These are phyloP conservation scores for Craspedostauros australis DNA, from an alignment of 108 stramenopile genomes.

Conservation along the genomic window DNA sequence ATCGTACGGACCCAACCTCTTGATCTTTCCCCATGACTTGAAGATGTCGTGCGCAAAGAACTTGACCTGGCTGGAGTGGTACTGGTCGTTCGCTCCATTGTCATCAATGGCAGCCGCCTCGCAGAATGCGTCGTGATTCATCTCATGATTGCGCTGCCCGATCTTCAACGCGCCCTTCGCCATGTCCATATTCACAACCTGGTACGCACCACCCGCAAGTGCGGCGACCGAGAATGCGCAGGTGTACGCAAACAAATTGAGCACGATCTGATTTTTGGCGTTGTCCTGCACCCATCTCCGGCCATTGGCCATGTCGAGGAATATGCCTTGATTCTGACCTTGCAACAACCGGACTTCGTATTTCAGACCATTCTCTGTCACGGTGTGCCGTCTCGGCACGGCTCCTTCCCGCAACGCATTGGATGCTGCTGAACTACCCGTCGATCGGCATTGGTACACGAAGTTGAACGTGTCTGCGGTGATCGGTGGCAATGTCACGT, in stretches of 20 bases:
- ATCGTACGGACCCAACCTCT: conserved; percentile 10
- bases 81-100: conserved; percentile 16
- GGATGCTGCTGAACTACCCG: background rate
- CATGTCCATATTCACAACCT: conserved; percentile 39
- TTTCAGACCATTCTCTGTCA: conserved; percentile 27
- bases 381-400: conserved; percentile 26
- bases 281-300: conserved; percentile 24
- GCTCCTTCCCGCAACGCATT: conserved; percentile 8
- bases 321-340: conserved; percentile 34
- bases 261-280: conserved; percentile 6
- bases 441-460: conserved; percentile 31
- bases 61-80: too few species aligned
- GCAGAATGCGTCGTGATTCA: too few species aligned
- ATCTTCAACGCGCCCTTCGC: conserved; percentile 20
- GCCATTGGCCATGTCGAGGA: conserved; percentile 33
- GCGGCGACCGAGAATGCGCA: conserved; percentile 41
- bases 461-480: conserved; percentile 2
- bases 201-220: conserved; percentile 23
- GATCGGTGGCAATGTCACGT: background rate
- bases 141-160: conserved; percentile 35
- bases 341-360: conserved; percentile 14
- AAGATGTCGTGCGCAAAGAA: conserved; percentile 33
- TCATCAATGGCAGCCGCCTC: too few species aligned
- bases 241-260: conserved; percentile 36
- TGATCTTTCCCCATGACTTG: conserved; percentile 30